Evolutionary conservation across 345 rosid species (phyloP), one percentile per base, ranked within the genome.

Genomic region (Cardamine occulta): DNA sequence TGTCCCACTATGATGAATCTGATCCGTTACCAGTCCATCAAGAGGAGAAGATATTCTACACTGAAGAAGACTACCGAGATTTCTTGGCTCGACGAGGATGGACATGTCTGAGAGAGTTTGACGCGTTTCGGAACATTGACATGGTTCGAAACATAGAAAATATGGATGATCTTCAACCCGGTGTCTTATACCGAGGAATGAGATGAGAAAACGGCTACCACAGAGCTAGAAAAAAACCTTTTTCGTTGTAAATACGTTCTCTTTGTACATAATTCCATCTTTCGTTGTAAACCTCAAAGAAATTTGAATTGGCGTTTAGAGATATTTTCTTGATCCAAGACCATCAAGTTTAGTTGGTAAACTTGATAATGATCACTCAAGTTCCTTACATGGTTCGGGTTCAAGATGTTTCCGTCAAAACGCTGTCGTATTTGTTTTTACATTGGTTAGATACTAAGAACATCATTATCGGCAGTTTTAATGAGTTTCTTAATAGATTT

Each of bases 111-210:
- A 84, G 94, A 79, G 99, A 92, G 69, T 68, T 77, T 61, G 90
- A 90, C 23, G 91, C 88, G 8, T 92, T 87, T 75, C 73, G 90
- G 80, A 88, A 83, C 76, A 61, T 90, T n/a, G 91, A 91, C 26
- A 84, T 93, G 91, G 97, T 86, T 72, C 79, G 89, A 79, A 88
- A 82, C 68, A 61, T 89, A 12, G 90, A 91, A 28, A 88, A 78
- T 57, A 88, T 95, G 91, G 99, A 95, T 44, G 98, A 95, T 73
- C 88, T 95, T 73, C 91, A 88, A 47, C 86, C 90, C 0, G 91
- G 91, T 77, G 88, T 76, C n/a, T 66, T 90, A 29, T 95, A 95
- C 64, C 87, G 94, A 1, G 98, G 98, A 23, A 83, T 84, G 66
- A 87, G 73, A 70, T 90, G 84, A 89, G 49, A 53, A 29, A 8